Percentiles rank a stretch among this genome's conserved stretches.
Conservation (phyloP, 352 stramenopile genomes). For the Thraustochytrium sp. region DNA sequence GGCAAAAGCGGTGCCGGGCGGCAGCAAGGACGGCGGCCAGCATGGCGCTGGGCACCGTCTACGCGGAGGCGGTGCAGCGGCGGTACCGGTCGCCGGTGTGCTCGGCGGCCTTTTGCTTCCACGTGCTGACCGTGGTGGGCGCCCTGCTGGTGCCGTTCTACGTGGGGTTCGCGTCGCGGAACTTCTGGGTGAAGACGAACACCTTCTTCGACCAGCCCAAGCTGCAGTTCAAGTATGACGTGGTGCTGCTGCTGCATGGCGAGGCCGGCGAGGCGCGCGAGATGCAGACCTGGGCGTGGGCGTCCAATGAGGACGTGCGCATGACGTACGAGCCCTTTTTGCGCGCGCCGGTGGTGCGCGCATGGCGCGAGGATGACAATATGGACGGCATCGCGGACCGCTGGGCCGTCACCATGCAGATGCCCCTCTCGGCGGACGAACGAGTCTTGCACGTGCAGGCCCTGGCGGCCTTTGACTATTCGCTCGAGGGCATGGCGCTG, state of each 20-base stretch:
- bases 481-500: conserved; percentile 55
- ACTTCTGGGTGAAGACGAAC: conserved; percentile 62
- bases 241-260: conserved; percentile 64
- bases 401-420: conserved; percentile 58
- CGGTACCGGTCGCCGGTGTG: conserved; percentile 60
- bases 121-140: conserved; percentile 53
- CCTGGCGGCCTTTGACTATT: conserved; percentile 62
- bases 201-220: conserved; percentile 63
- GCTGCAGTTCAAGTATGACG: conserved; percentile 60
- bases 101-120: conserved; percentile 60
- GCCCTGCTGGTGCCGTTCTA: conserved; percentile 56
- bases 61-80: conserved; percentile 54
- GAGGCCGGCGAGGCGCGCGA: conserved; percentile 33
- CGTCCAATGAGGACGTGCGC: conserved; percentile 54
- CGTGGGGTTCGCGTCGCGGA: conserved; percentile 23
- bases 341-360: conserved; percentile 45
- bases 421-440: conserved; percentile 56
- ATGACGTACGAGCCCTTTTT: background rate
- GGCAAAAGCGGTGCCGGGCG: no score
- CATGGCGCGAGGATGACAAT: conserved; percentile 58
- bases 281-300: conserved; percentile 57
- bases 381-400: conserved; percentile 57
- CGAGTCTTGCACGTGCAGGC: conserved; percentile 56
- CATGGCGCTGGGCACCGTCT: conserved; percentile 47
- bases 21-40: no score